Base-by-base conservation (phyloP, 768 basidiomycete species). In the Dioszegia aurantiaca region DNA sequence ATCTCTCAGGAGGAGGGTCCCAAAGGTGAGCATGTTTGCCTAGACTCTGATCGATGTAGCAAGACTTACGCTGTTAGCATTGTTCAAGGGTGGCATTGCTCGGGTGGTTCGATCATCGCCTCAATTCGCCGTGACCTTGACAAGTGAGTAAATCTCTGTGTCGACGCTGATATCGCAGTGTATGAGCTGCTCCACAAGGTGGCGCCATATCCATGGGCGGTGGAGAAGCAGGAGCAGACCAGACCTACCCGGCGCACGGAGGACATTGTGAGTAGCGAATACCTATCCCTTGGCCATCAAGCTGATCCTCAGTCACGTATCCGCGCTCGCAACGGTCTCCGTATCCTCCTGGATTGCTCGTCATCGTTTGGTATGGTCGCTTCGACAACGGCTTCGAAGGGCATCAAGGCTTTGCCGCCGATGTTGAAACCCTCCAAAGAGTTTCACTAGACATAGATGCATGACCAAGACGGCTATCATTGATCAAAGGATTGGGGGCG, bases 271-370 rank as follows among this genome's bases (percentile, higher is more conserved):
- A 58, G 57, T 52, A 12, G 5, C 4, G 21, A 10, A n/a, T n/a
- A n/a, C n/a, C n/a, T n/a, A n/a, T n/a, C n/a, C n/a, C n/a, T n/a
- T n/a, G n/a, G n/a, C n/a, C n/a, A 24, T 1, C 19, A 1, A 4
- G 54, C 47, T 58, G 26, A 58, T 37, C 2, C 16, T 2, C 41
- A 58, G 57, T 84, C 90, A 28, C 85, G 86, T 73, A 83, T 94
- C 41, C 84, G 95, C 55, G 94, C 95, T 19, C 83, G 94, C 57
- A 97, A 97, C 80, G 94, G 92, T 14, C 83, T 99, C 69, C 91
- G 92, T 26, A 77, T 77, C 40, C 42, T 77, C 31, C 61, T 77
- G 42, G 75, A 77, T 52, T 73, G 73, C 52, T 67, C 64, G 17
- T 69, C 67, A 16, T 40, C 51, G 14, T 53, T 53, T 37, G 51